Base-by-base conservation (phyloP, 805 yeast genomes). In the Starmerella potacharoeniae region DNA sequence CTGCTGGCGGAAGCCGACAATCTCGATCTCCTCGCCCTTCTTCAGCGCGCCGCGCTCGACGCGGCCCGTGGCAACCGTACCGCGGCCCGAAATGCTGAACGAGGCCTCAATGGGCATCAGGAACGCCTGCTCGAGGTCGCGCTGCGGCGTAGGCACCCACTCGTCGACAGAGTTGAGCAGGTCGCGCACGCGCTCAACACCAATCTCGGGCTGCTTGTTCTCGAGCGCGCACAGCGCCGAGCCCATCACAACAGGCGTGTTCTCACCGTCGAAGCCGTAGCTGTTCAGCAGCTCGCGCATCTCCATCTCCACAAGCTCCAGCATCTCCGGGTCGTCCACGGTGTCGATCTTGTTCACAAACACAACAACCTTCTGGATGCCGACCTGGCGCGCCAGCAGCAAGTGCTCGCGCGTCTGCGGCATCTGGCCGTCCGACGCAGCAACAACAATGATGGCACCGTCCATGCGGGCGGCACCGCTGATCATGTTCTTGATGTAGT, bases 391-490 rank as follows among this genome's bases (percentile, higher is more conserved):
- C 62, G 98, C 98, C 69, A 93, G 83, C 73, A 93, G 77, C 77
- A 93, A 79, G 77, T 93, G 98, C 78, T 93, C 98, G 78, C 97
- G 87, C 65, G 98, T 93, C 78, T 93, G 98, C 70, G 97, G 97
- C 97, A 91, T 93, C 77, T 89, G 96, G 69, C 98, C 98, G 70
- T 93, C 98, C 56, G 96, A 78, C 61, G 98, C 98, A 68, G 97
- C 98, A 73, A 93, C 97, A 60, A 91, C 97, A 76, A 91, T 91
- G 66, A 91, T 90, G 64, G 97, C 97, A 79, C 97, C 97, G 73
- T 91, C 97, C 97, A 90, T 90, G 74, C 91, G 96, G 67, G 97
- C 96, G 67, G 97, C 97, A 83, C 97, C 97, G 64, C 96, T 88
- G 73, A 91, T 91, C 97, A 91, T 91, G 75, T 91, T 91, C 79